phyloP scores from a whole-genome alignment of 2,329 filamentous ascomycete species.

The Graphium sp. region DNA sequence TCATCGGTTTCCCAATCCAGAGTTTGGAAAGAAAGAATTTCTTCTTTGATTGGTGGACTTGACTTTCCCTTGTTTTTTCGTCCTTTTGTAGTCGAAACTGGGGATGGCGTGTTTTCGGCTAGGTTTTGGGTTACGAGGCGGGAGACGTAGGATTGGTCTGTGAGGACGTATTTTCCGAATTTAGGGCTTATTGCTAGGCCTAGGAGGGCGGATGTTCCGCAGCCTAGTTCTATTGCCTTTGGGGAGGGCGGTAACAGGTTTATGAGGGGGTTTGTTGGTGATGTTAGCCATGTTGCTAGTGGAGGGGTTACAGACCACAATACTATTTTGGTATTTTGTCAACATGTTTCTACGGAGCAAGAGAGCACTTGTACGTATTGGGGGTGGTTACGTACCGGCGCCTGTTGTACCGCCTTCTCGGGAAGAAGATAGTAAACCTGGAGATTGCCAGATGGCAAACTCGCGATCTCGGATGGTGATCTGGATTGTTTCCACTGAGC shows the following conservation, averaged over 20 bases:
- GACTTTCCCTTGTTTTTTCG: not conserved
- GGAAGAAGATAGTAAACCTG: constrained; percentile 61
- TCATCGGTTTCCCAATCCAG: constrained; percentile 73
- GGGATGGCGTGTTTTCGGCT: constrained; percentile 30
- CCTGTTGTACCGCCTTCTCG: constrained; percentile 44
- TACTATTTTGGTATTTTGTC: constrained; percentile 27
- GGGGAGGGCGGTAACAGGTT: constrained; percentile 32
- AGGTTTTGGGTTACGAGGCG: constrained; percentile 66
- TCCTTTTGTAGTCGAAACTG: constrained; percentile 1
- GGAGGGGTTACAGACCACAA: constrained; percentile 83
- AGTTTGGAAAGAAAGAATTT: constrained; percentile 36
- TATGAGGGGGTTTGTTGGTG: constrained; percentile 40
- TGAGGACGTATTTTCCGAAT: constrained; percentile 55
- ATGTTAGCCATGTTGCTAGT: constrained; percentile 65
- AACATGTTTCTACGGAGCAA: not conserved
- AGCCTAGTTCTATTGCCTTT: constrained; percentile 66
- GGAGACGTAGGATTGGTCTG: constrained; percentile 76
- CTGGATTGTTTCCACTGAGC: constrained; percentile 46
- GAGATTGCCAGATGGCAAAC: constrained; percentile 68
- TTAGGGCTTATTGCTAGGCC: constrained; percentile 42
- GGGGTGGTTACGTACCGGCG: constrained; percentile 20
- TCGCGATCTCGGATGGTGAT: constrained; percentile 53
- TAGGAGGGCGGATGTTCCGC: constrained; percentile 70
- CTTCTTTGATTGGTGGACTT: too few species aligned
- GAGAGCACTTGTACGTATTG: constrained; percentile 1